Conservation (phyloP, 495 filamentous ascomycete species). For the Talaromyces wortmannii region DNA sequence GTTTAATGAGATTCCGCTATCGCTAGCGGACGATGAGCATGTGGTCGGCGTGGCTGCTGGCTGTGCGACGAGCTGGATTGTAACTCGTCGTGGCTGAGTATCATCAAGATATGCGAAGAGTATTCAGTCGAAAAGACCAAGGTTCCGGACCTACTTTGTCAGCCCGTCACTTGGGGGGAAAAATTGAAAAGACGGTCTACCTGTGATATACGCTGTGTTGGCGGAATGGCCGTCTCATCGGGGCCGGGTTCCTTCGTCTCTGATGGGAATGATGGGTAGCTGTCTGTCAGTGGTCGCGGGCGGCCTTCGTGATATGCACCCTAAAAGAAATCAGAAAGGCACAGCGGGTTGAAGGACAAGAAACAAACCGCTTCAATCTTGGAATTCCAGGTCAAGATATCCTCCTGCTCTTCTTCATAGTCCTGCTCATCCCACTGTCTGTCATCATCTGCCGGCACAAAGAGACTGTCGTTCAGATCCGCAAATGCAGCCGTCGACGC, state of each 20-base stretch:
- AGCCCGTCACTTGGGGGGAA: constrained; percentile 2
- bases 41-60: constrained; percentile 65
- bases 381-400: constrained; percentile 76
- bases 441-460: constrained; percentile 71
- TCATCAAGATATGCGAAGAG: background rate
- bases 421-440: constrained; percentile 74
- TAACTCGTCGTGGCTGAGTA: constrained; percentile 26
- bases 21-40: constrained; percentile 13
- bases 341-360: constrained; percentile 7
- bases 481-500: constrained; percentile 15
- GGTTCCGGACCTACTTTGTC: constrained; percentile 28
- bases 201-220: constrained; percentile 46
- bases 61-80: constrained; percentile 84
- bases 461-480: constrained; percentile 68
- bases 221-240: constrained; percentile 37
- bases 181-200: constrained; percentile 14
- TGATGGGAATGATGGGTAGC: background rate
- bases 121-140: constrained; percentile 38
- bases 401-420: constrained; percentile 62
- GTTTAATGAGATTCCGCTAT: constrained; percentile 54
- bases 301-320: constrained; percentile 5
- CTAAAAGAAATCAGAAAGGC: constrained; percentile 7
- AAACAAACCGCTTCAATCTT: constrained; percentile 43
- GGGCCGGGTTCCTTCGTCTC: constrained; percentile 11
- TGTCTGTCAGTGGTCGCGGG: constrained; percentile 1